These are phyloP conservation scores for Verbascum thapsus DNA, from an alignment of 257 asterid genomes.

Conservation along the genomic window DNA sequence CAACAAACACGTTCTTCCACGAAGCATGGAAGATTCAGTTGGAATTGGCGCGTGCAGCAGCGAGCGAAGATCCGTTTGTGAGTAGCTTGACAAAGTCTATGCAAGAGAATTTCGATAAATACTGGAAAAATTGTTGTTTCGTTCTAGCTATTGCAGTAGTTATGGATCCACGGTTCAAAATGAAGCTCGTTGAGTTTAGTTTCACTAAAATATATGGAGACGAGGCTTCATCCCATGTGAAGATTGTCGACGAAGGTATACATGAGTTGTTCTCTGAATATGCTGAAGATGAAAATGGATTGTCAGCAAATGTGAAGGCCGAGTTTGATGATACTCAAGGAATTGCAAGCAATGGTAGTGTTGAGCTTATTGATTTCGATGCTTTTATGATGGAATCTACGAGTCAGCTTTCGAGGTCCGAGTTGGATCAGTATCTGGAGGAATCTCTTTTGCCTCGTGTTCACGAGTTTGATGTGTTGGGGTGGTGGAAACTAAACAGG, in stretches of 20 bases:
- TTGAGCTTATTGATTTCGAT: constrained; percentile 79
- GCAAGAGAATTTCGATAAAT: constrained; percentile 76
- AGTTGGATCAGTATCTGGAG: constrained; percentile 90
- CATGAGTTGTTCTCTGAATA: constrained; percentile 82
- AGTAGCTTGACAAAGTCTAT: constrained; percentile 60
- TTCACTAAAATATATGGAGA: constrained; percentile 82
- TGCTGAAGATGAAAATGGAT: constrained; percentile 22
- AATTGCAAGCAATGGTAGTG: constrained; percentile 48
- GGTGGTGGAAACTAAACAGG: constrained; percentile 92
- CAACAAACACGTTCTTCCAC: constrained; percentile 83
- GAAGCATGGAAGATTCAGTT: constrained; percentile 97
- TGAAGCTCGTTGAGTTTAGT: constrained; percentile 89
- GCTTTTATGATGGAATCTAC: constrained; percentile 74
- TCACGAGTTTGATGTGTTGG: constrained; percentile 84
- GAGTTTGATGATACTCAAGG: constrained; percentile 38
- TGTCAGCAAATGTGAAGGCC: too few relatives aligned
- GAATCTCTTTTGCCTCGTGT: constrained; percentile 89
- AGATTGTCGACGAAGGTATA: constrained; percentile 74
- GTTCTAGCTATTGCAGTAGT: constrained; percentile 87
- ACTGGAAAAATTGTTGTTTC: constrained; percentile 83
- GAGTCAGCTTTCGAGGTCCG: constrained; percentile 73
- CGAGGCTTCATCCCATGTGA: constrained; percentile 60
- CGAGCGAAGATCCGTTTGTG: constrained; percentile 65
- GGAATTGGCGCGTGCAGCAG: constrained; percentile 73
- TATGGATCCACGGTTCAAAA: constrained; percentile 95